phyloP scores from a whole-genome alignment of 2,329 filamentous ascomycete genomes.

The Teratosphaeria gauchensis region DNA sequence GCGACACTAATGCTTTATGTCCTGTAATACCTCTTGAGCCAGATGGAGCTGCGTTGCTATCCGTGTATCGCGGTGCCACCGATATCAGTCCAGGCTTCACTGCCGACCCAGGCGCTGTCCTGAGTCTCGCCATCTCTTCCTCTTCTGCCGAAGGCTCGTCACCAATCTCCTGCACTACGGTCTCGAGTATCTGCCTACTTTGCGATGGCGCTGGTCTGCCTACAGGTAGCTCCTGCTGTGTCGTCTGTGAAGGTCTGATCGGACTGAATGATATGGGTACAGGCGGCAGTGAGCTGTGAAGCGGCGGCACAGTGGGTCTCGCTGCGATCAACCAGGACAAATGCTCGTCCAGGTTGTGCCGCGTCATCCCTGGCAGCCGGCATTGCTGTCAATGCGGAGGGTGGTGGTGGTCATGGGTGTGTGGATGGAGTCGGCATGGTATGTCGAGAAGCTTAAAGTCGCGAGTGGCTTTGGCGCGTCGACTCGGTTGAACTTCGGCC shows the following conservation, averaged over 20 bases:
- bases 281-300: conserved; percentile 1
- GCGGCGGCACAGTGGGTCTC: conserved; percentile 35
- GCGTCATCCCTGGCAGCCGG: conserved; percentile 33
- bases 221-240: neutral
- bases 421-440: neutral
- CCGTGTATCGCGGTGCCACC: neutral
- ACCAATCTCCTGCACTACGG: neutral
- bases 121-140: conserved; percentile 34
- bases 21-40: neutral
- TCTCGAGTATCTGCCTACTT: neutral
- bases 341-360: conserved; percentile 39
- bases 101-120: conserved; percentile 34
- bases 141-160: neutral
- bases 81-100: conserved; percentile 28
- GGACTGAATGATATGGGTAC: neutral
- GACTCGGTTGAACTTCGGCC: neutral
- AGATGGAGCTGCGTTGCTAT: neutral
- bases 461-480: neutral
- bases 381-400: conserved; percentile 11
- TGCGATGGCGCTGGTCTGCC: neutral
- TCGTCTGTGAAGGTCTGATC: neutral
- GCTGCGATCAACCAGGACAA: conserved; percentile 38
- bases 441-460: neutral
- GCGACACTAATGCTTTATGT: neutral
- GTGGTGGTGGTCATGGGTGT: neutral